Base-by-base conservation (phyloP, 73 alveolate genomes). In the Paramecium sonneborni region DNA sequence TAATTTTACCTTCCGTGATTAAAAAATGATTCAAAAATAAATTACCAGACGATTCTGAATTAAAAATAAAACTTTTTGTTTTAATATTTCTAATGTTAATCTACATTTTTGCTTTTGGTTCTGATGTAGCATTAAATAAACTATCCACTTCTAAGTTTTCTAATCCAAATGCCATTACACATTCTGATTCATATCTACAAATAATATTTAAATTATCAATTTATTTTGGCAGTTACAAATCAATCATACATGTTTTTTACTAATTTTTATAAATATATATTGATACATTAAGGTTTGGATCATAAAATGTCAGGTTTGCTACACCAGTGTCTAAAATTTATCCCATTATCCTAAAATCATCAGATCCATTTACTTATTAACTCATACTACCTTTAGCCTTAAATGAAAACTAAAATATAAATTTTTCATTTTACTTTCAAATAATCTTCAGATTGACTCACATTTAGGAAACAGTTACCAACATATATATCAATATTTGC, bases 391-490 rank as follows among this genome's bases (percentile, higher is more conserved):
- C 87, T 39, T 74, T 39, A 0, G 58, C 58, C 10, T 37, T 37
- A 9, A 28, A 74, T 20, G 87, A 74, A 74, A 74, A 74, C 87
- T 74, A 74, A 32, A 0, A 34, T 35, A 32, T 74, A 38, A 6
- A 4, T 28, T 5, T 18, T 5, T 3, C 12, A 12, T 10, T 15
- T 3, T 39, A 74, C 87, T n/a, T 18, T 21, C 41, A 37, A 74
- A 34, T 34, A 39, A 38, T 74, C 37, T 32, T 34, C 87, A n/a
- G 87, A 34, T 10, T 37, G 32, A 14, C 37, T 39, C 21, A 74
- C 87, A 39, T 74, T 74, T 32, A 74, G 26, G 32, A 74, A 34
- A 74, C 87, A 74, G 32, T 74, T 74, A 11, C 87, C 58, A 34
- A 37, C n/a, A 35, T 0, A 37, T 34, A 74, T 39, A 39, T 21